Conservation (phyloP, 2,329 filamentous ascomycete species). For the Colletotrichum lini region DNA sequence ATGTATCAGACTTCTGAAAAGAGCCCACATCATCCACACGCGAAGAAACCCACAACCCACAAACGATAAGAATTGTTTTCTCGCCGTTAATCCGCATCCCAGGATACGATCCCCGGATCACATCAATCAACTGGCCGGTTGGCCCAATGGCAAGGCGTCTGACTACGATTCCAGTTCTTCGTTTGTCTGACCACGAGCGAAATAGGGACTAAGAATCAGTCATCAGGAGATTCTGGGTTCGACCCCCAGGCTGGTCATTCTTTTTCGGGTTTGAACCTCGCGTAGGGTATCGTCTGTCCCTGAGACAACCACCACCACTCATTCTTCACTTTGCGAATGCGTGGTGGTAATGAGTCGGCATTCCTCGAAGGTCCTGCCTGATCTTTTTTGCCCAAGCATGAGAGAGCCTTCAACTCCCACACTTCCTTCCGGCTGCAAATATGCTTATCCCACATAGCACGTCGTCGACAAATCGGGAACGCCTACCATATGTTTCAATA, state of each 20-base stretch:
- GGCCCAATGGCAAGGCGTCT: slow-evolving; percentile 56
- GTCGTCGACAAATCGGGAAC: too few species aligned
- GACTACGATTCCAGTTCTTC: slow-evolving; percentile 49
- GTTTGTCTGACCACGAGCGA: not conserved
- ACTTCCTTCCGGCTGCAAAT: too few species aligned
- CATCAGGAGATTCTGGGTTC: slow-evolving; percentile 40
- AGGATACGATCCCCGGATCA: not conserved
- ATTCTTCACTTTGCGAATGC: not conserved
- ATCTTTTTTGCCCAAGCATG: not conserved
- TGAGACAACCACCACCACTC: not conserved
- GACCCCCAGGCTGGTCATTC: slow-evolving; percentile 38
- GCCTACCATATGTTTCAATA: not conserved
- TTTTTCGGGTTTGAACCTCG: not conserved
- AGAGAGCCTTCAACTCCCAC: not conserved
- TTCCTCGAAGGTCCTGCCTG: not conserved
- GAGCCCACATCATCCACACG: not conserved
- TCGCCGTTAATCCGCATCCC: not conserved
- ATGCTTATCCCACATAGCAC: not conserved
- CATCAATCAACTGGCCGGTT: slow-evolving; percentile 29
- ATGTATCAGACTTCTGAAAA: too few species aligned
- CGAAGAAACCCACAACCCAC: not conserved
- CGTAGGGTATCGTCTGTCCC: not conserved
- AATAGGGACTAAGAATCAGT: too few species aligned
- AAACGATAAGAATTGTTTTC: not conserved
- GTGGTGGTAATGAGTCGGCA: not conserved